Evolutionary conservation across 2,329 filamentous ascomycete species (phyloP).

Genomic region (Pseudocercospora macadamiae): DNA sequence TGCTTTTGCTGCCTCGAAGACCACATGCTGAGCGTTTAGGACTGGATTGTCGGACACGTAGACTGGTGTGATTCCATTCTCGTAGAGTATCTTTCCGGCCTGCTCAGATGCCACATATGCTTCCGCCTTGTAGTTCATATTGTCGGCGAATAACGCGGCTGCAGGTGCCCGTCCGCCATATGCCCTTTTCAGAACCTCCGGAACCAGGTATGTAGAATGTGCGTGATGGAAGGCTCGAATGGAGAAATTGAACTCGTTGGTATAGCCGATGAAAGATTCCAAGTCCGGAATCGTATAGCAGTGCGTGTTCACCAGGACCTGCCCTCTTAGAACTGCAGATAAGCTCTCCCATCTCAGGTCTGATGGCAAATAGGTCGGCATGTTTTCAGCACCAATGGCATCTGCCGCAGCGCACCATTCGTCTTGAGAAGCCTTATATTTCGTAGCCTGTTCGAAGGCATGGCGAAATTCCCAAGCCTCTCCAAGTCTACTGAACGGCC

Average conservation of each 20-base stretch:
- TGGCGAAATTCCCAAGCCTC: slow-evolving; percentile 65
- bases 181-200: slow-evolving; percentile 56
- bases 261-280: slow-evolving; percentile 70
- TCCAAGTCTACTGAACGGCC: slow-evolving; percentile 65
- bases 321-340: slow-evolving; percentile 64
- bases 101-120: slow-evolving; percentile 66
- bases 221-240: slow-evolving; percentile 72
- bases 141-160: slow-evolving; percentile 69
- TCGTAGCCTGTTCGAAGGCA: slow-evolving; percentile 65
- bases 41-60: slow-evolving; percentile 75
- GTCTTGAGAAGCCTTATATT: slow-evolving; percentile 62
- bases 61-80: slow-evolving; percentile 65
- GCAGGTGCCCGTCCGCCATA: slow-evolving; percentile 45
- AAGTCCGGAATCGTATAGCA: slow-evolving; percentile 71
- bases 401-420: slow-evolving; percentile 68
- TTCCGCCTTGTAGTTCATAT: slow-evolving; percentile 69
- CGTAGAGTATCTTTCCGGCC: slow-evolving; percentile 67
- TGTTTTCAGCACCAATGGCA: slow-evolving; percentile 51
- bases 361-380: slow-evolving; percentile 63
- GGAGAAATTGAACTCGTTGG: slow-evolving; percentile 71
- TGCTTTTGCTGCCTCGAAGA: slow-evolving; percentile 59
- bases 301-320: slow-evolving; percentile 71
- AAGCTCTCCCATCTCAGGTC: slow-evolving; percentile 67
- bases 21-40: slow-evolving; percentile 69
- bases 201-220: slow-evolving; percentile 67